These are phyloP conservation scores for Trypanosoma lewisi DNA, from an alignment of 208 protist species.

Conservation along the genomic window DNA sequence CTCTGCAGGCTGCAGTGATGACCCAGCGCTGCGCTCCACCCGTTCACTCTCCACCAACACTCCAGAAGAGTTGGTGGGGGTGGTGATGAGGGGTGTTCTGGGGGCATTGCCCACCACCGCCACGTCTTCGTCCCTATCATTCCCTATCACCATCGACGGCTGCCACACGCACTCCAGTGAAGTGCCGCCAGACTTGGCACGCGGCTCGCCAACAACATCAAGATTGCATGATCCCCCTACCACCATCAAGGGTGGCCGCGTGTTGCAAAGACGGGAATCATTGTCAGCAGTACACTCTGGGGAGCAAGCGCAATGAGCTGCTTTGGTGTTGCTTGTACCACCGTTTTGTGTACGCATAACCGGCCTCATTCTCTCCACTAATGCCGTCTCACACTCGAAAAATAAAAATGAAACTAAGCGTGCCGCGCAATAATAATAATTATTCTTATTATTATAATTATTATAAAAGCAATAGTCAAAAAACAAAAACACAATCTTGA, in stretches of 20 bases:
- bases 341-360: neutral
- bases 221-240: too few relatives aligned
- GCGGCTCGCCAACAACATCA: neutral
- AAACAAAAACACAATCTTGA: too few relatives aligned
- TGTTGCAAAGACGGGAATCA: neutral
- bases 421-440: neutral
- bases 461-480: neutral
- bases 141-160: neutral
- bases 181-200: neutral
- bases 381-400: too few relatives aligned
- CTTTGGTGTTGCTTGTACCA: neutral
- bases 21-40: neutral
- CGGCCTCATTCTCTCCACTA: too few relatives aligned
- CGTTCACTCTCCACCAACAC: neutral
- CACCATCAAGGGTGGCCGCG: neutral
- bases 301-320: neutral
- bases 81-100: neutral
- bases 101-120: neutral
- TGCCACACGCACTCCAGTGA: neutral
- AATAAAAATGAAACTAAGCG: constrained; percentile 2
- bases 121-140: neutral
- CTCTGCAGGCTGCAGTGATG: neutral
- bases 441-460: neutral
- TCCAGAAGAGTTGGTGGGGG: constrained; percentile 5
- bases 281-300: neutral